phyloP scores from a whole-genome alignment of 768 basidiomycete genomes.

The Sarcodon aspratus region DNA sequence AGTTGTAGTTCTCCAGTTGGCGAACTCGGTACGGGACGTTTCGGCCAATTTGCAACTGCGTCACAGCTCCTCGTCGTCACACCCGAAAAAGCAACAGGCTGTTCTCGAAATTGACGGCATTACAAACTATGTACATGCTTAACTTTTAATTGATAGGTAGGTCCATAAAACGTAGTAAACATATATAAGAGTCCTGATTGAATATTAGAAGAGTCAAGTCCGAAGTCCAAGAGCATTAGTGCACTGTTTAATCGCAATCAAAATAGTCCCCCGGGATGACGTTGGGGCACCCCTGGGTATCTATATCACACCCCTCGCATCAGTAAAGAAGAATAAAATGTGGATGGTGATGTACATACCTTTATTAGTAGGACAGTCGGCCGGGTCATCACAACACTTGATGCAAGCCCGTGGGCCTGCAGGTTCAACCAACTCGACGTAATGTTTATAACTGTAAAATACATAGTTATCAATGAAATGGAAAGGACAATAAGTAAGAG shows the following conservation, averaged over 20 bases:
- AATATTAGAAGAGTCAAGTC: too few species aligned
- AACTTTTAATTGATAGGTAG: too few species aligned
- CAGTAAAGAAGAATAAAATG: background rate
- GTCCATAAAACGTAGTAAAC: too few species aligned
- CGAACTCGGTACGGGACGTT: too few species aligned
- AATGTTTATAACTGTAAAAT: slow-evolving; percentile 37
- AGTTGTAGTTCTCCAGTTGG: too few species aligned
- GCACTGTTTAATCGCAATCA: slow-evolving; percentile 25
- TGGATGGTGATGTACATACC: slow-evolving; percentile 18
- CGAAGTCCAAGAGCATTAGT: too few species aligned
- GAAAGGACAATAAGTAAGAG: slow-evolving; percentile 6
- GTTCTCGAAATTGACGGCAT: too few species aligned
- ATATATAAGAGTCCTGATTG: too few species aligned
- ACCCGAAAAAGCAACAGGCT: too few species aligned
- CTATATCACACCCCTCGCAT: slow-evolving; percentile 13
- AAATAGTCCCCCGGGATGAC: slow-evolving; percentile 48
- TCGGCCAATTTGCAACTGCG: too few species aligned
- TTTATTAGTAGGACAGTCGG: slow-evolving; percentile 40
- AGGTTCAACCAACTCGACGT: slow-evolving; percentile 48
- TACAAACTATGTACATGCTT: too few species aligned
- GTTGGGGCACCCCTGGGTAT: slow-evolving; percentile 37
- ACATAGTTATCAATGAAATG: background rate
- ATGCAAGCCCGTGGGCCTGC: slow-evolving; percentile 40
- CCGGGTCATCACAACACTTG: slow-evolving; percentile 42
- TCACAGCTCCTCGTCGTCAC: too few species aligned